Percentiles rank a stretch among this genome's conserved stretches.
Conservation (phyloP, 805 yeast species). For the Jamesozyma lodderae region DNA sequence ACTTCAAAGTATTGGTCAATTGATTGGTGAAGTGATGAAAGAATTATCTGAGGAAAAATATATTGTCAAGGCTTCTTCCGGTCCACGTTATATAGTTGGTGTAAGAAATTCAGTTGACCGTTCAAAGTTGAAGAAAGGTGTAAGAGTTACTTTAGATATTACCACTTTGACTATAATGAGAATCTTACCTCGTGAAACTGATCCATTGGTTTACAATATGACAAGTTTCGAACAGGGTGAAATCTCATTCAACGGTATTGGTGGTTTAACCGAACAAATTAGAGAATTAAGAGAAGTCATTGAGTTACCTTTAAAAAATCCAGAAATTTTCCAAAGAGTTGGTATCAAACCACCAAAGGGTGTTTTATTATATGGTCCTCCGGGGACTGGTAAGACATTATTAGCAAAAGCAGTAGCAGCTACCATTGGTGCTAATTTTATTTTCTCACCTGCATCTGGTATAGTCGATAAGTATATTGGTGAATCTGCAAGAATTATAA, state of each 20-base stretch:
- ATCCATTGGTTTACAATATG: conserved; percentile 96
- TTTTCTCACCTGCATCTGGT: conserved; percentile 96
- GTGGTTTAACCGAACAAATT: conserved; percentile 93
- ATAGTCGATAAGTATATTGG: conserved; percentile 97
- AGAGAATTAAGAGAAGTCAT: conserved; percentile 95
- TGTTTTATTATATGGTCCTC: conserved; percentile 93
- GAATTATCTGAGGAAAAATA: conserved; percentile 90
- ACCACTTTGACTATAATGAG: conserved; percentile 97
- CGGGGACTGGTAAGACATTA: conserved; percentile 95
- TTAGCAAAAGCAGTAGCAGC: conserved; percentile 98
- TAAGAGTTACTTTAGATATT: conserved; percentile 94
- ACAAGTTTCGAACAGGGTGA: conserved; percentile 98
- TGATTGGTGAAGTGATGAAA: conserved; percentile 93
- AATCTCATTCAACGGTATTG: conserved; percentile 86
- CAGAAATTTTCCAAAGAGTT: conserved; percentile 88
- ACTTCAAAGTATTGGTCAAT: conserved; percentile 91
- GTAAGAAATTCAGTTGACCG: conserved; percentile 88
- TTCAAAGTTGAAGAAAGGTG: conserved; percentile 79
- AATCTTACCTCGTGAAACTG: conserved; percentile 93
- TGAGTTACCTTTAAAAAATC: conserved; percentile 93
- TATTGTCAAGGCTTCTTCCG: conserved; percentile 92
- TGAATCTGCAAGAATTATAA: conserved; percentile 89
- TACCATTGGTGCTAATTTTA: conserved; percentile 95
- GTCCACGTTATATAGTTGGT: conserved; percentile 96
- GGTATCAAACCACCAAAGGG: conserved; percentile 99